A percentile compares a stretch with the other conserved stretches of the same genome.
phyloP scores from a whole-genome alignment of 2,329 filamentous ascomycete species.

The Botryotinia calthae region DNA sequence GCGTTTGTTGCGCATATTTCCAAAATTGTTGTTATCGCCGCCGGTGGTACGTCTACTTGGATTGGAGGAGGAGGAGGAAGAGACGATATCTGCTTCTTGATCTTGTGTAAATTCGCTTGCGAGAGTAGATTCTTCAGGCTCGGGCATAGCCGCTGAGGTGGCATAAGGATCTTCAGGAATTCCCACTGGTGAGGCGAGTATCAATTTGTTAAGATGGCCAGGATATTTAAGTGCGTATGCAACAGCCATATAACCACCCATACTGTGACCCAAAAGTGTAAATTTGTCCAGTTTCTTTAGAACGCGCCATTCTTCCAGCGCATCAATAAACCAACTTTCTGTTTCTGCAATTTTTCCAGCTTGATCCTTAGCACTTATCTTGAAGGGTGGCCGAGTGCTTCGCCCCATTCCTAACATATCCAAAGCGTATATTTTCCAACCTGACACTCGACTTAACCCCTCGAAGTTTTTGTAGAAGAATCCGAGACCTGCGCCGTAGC shows the following conservation, averaged over 20 bases:
- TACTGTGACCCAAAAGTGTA: conserved; percentile 86
- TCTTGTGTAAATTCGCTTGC: conserved; percentile 78
- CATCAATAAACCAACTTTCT: conserved; percentile 94
- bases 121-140: conserved; percentile 69
- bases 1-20: conserved; percentile 47
- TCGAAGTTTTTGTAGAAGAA: conserved; percentile 99
- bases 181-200: conserved; percentile 89
- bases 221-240: conserved; percentile 97
- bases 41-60: conserved; percentile 27
- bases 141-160: conserved; percentile 74
- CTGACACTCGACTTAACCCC: conserved; percentile 69
- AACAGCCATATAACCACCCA: conserved; percentile 92
- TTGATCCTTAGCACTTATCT: conserved; percentile 76
- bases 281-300: conserved; percentile 88
- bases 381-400: conserved; percentile 79
- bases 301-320: conserved; percentile 92
- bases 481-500: conserved; percentile 91
- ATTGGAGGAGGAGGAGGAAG: conserved; percentile 42
- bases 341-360: conserved; percentile 82
- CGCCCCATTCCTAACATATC: conserved; percentile 95
- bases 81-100: conserved; percentile 51
- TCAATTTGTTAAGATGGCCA: conserved; percentile 89
- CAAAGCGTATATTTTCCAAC: conserved; percentile 90
- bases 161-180: conserved; percentile 94
- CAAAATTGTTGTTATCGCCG: conserved; percentile 50